Evolutionary conservation across 805 yeast genomes (phyloP).

Genomic region (Myxozyma geophila): DNA sequence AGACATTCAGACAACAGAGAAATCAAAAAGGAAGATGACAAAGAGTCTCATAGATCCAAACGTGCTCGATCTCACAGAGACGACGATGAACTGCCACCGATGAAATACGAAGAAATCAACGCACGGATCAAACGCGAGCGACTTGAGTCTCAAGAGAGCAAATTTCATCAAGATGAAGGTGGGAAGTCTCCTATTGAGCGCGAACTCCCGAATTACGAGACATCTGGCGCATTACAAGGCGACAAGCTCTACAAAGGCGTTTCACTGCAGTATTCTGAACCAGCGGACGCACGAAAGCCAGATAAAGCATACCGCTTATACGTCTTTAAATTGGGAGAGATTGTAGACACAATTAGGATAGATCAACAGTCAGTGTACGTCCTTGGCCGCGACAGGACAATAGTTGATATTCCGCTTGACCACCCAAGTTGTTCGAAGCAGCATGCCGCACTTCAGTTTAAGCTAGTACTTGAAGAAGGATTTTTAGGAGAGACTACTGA

Average conservation of each 20-base stretch:
- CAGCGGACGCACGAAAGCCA: constrained; percentile 35
- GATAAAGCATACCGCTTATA: constrained; percentile 29
- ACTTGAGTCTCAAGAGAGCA: neutral
- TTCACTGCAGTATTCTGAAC: constrained; percentile 36
- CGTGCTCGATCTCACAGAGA: neutral
- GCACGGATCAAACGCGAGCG: constrained; percentile 11
- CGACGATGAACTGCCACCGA: constrained; percentile 1
- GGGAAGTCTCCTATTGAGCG: constrained; percentile 16
- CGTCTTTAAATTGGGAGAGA: constrained; percentile 36
- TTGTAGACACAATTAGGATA: constrained; percentile 29
- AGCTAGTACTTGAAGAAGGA: constrained; percentile 37
- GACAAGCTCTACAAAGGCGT: constrained; percentile 34
- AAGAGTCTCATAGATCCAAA: neutral
- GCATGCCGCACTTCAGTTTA: constrained; percentile 56
- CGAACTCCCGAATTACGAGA: constrained; percentile 31
- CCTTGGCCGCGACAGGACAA: constrained; percentile 37
- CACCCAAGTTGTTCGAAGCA: constrained; percentile 74
- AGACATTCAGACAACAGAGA: neutral
- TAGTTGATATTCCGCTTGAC: constrained; percentile 36
- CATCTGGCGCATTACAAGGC: constrained; percentile 34
- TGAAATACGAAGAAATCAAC: constrained; percentile 16
- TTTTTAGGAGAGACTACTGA: constrained; percentile 18
- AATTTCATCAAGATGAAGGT: constrained; percentile 5
- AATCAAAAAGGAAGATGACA: neutral
- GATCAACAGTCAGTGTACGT: constrained; percentile 34